phyloP scores from a whole-genome alignment of 1,284 basidiomycete genomes.

The Ganoderma leucocontextum region DNA sequence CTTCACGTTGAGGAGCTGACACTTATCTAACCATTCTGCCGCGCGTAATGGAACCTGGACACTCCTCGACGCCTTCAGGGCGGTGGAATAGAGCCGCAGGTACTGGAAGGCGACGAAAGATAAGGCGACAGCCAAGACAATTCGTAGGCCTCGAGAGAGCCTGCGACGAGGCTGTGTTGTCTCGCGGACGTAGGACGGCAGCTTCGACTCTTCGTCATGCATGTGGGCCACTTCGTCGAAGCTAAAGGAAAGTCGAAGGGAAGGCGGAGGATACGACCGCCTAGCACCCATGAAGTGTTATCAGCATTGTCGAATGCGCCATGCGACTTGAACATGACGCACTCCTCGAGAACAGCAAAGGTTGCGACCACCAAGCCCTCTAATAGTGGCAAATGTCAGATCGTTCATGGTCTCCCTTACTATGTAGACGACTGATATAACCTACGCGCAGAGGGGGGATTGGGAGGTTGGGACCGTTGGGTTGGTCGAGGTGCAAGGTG shows the following conservation, averaged over 20 bases:
- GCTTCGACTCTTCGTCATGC: not conserved
- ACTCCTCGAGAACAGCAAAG: no score
- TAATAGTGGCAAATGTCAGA: not conserved
- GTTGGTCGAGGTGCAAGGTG: not conserved
- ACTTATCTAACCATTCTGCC: conserved; percentile 45
- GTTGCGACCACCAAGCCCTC: not conserved
- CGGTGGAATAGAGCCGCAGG: not conserved
- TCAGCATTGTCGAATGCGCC: no score
- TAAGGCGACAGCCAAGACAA: conserved; percentile 4
- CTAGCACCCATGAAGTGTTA: no score
- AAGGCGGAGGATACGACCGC: no score
- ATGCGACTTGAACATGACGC: no score
- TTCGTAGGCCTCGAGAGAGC: not conserved
- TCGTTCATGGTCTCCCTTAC: not conserved
- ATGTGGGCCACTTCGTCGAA: not conserved
- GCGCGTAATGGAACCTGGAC: conserved; percentile 39
- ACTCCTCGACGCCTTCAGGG: conserved; percentile 26
- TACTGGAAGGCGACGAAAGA: not conserved
- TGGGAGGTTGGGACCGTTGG: not conserved
- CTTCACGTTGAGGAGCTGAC: conserved; percentile 46
- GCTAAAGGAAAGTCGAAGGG: not conserved
- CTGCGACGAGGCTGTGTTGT: not conserved
- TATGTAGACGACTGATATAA: not conserved
- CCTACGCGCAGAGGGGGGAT: not conserved
- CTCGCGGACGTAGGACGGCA: not conserved